Conservation (phyloP, 805 yeast genomes). For the Sugiyamaella valdiviana region DNA sequence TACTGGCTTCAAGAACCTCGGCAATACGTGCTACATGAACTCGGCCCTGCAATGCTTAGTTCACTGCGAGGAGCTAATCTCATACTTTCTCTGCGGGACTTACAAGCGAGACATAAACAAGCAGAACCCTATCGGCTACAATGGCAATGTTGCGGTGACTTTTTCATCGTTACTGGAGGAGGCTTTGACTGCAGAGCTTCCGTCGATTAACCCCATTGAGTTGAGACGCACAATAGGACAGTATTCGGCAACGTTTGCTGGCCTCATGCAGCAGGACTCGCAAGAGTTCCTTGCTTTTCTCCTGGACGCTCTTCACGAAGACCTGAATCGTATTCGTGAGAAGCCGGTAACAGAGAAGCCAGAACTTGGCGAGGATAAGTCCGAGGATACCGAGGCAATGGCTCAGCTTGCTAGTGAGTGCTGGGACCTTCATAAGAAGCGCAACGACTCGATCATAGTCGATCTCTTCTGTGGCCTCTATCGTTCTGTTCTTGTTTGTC, state of each 20-base stretch:
- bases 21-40: slow-evolving; percentile 93
- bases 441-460: slow-evolving; percentile 79
- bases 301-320: slow-evolving; percentile 87
- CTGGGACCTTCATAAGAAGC: slow-evolving; percentile 70
- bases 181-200: slow-evolving; percentile 39
- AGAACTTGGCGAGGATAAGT: slow-evolving; percentile 57
- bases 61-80: slow-evolving; percentile 77
- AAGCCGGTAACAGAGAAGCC: slow-evolving; percentile 91
- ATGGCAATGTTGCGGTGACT: slow-evolving; percentile 71
- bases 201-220: slow-evolving; percentile 55
- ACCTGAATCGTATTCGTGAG: slow-evolving; percentile 69
- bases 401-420: slow-evolving; percentile 61
- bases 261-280: slow-evolving; percentile 85
- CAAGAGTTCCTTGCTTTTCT: slow-evolving; percentile 87
- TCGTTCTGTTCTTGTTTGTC: slow-evolving; percentile 85
- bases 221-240: slow-evolving; percentile 76
- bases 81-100: slow-evolving; percentile 55
- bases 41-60: slow-evolving; percentile 83
- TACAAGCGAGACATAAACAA: slow-evolving; percentile 62
- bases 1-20: slow-evolving; percentile 63
- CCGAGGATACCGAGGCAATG: slow-evolving; percentile 43
- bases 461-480: slow-evolving; percentile 89
- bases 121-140: slow-evolving; percentile 77
- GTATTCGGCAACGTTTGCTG: slow-evolving; percentile 70
- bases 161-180: slow-evolving; percentile 65